Evolutionary conservation across 129 eudicot genomes (phyloP).

Genomic region (Escallonia rubra): DNA sequence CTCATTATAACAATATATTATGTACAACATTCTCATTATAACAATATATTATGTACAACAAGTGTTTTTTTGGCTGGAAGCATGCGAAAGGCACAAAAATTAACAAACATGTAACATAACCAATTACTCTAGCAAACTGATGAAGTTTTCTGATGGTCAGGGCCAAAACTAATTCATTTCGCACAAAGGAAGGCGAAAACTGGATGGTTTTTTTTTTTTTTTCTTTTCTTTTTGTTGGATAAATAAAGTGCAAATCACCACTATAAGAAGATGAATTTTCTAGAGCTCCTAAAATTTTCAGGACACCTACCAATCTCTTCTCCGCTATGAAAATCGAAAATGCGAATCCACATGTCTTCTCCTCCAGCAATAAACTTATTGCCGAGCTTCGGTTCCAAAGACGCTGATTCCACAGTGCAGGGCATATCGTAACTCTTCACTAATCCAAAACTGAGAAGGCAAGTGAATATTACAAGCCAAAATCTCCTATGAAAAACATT

Average conservation of each 20-base stretch:
- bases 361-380: slow-evolving; percentile 90
- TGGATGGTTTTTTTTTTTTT: neutral
- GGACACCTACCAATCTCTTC: slow-evolving; percentile 54
- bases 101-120: too few species aligned
- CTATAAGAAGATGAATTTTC: neutral
- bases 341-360: slow-evolving; percentile 83
- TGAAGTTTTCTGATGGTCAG: too few species aligned
- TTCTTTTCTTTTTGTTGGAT: too few species aligned
- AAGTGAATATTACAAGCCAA: neutral
- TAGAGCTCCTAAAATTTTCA: neutral
- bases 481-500: neutral
- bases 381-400: slow-evolving; percentile 77
- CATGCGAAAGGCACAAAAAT: too few species aligned
- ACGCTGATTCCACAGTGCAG: slow-evolving; percentile 80
- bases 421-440: slow-evolving; percentile 91
- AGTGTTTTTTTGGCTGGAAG: too few species aligned
- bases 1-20: too few species aligned
- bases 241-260: too few species aligned
- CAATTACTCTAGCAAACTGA: too few species aligned
- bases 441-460: slow-evolving; percentile 60
- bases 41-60: too few species aligned
- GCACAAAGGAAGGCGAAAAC: neutral
- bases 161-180: neutral
- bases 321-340: slow-evolving; percentile 75
- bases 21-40: too few species aligned